Base-by-base conservation (phyloP, 1,284 basidiomycete genomes). In the Papiliotrema laurentii region DNA sequence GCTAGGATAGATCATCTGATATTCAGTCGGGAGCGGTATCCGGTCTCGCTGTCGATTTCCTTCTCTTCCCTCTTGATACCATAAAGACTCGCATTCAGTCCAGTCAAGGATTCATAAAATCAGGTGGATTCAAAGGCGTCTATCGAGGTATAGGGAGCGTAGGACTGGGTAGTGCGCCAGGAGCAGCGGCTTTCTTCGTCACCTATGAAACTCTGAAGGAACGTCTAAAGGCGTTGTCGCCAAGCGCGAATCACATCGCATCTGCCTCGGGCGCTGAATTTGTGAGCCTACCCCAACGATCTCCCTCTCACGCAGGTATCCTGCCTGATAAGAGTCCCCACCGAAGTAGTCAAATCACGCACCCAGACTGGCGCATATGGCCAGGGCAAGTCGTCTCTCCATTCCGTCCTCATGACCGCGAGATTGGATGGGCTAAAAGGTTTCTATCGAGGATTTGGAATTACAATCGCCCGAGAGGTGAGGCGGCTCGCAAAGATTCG, bases 11-110 rank as follows among this genome's bases (percentile, higher is more conserved):
- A n/a, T n/a, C n/a, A n/a, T n/a, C 45, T 45, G 7, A 41, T 54
- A 11, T 37, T 35, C 40, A 92, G 88, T 85, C 89, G 44, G 91
- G 91, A 33, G 91, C 87, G 18, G 72, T 85, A 33, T 89, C 92
- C 22, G 92, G 92, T 38, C 87, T 89, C 16, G 80, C 89, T 1
- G 91, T 94, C 22, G 94, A 98, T 75, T 80, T 97, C 50, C 81
- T 97, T 31, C 94, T 97, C 77, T 97, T 90, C 72, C 94, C 94
- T 0, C 85, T 97, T 53, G 94, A 98, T 75, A 97, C 94, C 1
- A 76, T 97, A 68, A 98, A 98, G 75, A 97, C 94, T 14, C 84
- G 94, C 30, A 76, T 97, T 46, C 94, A 98, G 68, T 86, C 91
- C 3, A 73, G 83, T 1, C 84, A 89, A 66, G 94, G 94, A 2